A percentile compares a stretch with the other conserved stretches of the same genome.
phyloP scores from a whole-genome alignment of 257 asterid species.

The Penstemon newberryi region DNA sequence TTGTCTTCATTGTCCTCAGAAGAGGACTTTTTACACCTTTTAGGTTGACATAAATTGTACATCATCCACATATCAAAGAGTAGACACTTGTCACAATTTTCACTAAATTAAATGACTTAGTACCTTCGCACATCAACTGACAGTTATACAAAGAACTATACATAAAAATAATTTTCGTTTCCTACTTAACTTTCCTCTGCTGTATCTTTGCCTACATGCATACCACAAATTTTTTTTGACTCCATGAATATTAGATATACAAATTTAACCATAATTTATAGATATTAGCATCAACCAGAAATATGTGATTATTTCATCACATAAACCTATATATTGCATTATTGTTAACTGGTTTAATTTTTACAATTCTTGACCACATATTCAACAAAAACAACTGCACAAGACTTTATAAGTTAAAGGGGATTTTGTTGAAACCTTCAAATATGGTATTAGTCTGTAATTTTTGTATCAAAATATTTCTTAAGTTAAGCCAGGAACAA shows the following conservation, averaged over 20 bases:
- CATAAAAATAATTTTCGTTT: background rate
- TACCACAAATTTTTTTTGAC: background rate
- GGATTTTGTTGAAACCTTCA: background rate
- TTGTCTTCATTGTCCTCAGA: background rate
- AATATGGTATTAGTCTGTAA: background rate
- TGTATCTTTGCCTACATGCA: background rate
- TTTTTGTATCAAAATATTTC: too few relatives aligned
- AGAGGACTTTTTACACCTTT: background rate
- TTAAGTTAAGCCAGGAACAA: too few relatives aligned
- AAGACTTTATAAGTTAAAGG: too few relatives aligned
- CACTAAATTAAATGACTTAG: background rate
- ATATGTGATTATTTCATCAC: too few relatives aligned
- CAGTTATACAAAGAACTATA: background rate
- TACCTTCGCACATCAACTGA: background rate
- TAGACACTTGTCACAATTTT: conserved; percentile 11
- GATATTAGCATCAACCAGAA: background rate
- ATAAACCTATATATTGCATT: background rate
- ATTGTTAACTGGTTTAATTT: background rate
- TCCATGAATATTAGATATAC: background rate
- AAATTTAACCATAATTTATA: background rate
- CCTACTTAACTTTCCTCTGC: background rate
- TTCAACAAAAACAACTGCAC: too few relatives aligned
- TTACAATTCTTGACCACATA: background rate
- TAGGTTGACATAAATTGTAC: background rate
- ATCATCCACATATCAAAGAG: background rate